Evolutionary conservation across 768 basidiomycete species (phyloP).

Genomic region (Mycena haematopus): DNA sequence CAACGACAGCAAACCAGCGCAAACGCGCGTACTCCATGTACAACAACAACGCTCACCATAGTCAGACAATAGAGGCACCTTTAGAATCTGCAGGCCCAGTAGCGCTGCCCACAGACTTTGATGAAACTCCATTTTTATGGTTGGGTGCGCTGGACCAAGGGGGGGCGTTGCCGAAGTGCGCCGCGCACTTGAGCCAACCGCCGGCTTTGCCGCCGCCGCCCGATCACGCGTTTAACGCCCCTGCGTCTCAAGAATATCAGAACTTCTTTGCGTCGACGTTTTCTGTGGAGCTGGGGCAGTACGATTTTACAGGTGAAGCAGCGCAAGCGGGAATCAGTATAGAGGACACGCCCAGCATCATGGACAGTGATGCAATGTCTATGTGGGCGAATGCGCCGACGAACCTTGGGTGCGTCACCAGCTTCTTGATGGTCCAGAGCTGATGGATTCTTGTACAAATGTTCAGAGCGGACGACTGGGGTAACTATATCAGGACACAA

Average conservation of each 20-base stretch:
- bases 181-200: slow-evolving; percentile 49
- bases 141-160: slow-evolving; percentile 1
- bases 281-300: too few relatives aligned
- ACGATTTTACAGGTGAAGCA: too few relatives aligned
- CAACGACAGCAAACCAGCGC: neutral
- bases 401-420: slow-evolving; percentile 49
- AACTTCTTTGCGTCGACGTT: neutral
- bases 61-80: neutral
- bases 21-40: neutral
- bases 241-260: neutral
- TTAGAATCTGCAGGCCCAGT: neutral
- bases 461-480: slow-evolving; percentile 10
- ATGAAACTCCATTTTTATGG: slow-evolving; percentile 1
- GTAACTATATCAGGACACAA: neutral
- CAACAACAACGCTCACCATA: neutral
- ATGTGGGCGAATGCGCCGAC: slow-evolving; percentile 58
- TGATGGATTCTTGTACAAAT: neutral
- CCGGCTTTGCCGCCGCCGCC: slow-evolving; percentile 35
- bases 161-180: slow-evolving; percentile 46
- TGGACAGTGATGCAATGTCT: slow-evolving; percentile 48
- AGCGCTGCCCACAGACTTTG: neutral
- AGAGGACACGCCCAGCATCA: slow-evolving; percentile 1
- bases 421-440: neutral
- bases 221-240: neutral
- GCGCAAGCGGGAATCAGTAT: neutral